Base-by-base conservation (phyloP, 352 stramenopile genomes). In the Pythium angustatum region DNA sequence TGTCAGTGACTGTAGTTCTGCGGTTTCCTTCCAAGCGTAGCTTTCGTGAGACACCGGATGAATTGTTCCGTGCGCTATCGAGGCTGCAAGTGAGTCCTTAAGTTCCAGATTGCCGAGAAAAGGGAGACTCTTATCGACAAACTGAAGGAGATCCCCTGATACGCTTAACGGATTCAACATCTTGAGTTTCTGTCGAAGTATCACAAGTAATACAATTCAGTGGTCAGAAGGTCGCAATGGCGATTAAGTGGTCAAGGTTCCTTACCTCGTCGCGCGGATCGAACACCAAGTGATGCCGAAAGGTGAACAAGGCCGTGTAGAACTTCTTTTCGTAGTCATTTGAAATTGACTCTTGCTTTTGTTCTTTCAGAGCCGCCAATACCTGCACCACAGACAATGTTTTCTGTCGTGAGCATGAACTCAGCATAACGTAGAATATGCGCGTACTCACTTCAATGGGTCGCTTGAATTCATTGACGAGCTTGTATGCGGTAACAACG, bases 201-300 rank as follows among this genome's bases (percentile, higher is more conserved):
- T n/a, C n/a, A n/a, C n/a, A n/a, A n/a, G n/a, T n/a, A n/a, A n/a
- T n/a, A n/a, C n/a, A n/a, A n/a, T n/a, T n/a, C n/a, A n/a, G n/a
- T n/a, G n/a, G n/a, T n/a, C n/a, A n/a, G n/a, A n/a, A 12, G 10
- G 15, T 22, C n/a, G 10, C 10, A 24, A 47, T 6, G n/a, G 40
- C 6, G n/a, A 19, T 64, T 48, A 68, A 38, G 50, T 21, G 12
- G 14, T 30, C 12, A 14, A 30, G 28, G 30, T 27, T 22, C 3
- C 36, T 41, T 56, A 91, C 86, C 49, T 83, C 56, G 58, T 88
- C 71, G n/a, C 76, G 72, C 31, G 87, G 87, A 66, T 96, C 85
- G 58, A 88, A 96, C 3, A 97, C 85, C 12, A 95, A 80, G 26
- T 97, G 90, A 52, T 97, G 88, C 1, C 84, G 84, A 66, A 95